A percentile compares a stretch with the other conserved stretches of the same genome.
These are phyloP conservation scores for Didymella glomerata DNA, from an alignment of 2,329 filamentous ascomycete species.

Conservation along the genomic window DNA sequence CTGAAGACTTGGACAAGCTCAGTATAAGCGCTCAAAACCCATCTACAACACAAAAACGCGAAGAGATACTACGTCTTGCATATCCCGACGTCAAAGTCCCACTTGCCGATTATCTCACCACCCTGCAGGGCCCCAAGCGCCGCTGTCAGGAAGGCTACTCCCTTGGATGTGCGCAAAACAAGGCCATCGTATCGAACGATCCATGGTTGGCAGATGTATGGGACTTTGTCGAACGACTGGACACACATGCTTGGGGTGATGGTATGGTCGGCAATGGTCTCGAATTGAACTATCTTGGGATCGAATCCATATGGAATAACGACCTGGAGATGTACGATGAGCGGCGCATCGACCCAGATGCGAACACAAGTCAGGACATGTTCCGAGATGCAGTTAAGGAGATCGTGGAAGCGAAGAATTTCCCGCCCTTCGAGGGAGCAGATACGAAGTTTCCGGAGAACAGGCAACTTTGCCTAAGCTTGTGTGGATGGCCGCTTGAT, in stretches of 20 bases:
- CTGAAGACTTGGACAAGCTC: constrained; percentile 41
- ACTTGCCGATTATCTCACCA: constrained; percentile 47
- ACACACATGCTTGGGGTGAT: constrained; percentile 69
- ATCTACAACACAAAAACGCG: constrained; percentile 48
- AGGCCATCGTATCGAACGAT: constrained; percentile 73
- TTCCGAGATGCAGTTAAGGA: constrained; percentile 64
- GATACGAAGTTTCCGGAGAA: constrained; percentile 73
- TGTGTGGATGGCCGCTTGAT: constrained; percentile 75
- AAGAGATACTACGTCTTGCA: constrained; percentile 48
- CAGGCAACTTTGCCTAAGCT: constrained; percentile 76
- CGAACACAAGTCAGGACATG: constrained; percentile 64
- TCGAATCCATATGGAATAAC: constrained; percentile 76
- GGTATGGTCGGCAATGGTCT: constrained; percentile 75
- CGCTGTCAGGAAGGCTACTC: constrained; percentile 66
- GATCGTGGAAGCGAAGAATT: constrained; percentile 69
- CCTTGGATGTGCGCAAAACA: constrained; percentile 70
- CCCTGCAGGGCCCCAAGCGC: constrained; percentile 55
- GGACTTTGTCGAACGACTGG: constrained; percentile 75
- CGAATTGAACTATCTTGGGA: constrained; percentile 79
- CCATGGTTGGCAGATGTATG: constrained; percentile 81
- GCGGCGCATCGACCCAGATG: constrained; percentile 47
- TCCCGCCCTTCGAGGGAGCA: constrained; percentile 70
- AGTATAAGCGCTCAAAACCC: constrained; percentile 36
- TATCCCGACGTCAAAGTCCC: constrained; percentile 47
- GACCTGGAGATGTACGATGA: constrained; percentile 65